phyloP scores from a whole-genome alignment of 345 rosid genomes.

The thale cress (Arabidopsis thaliana) region TAIR10.1 NC_003075.7:8655001-8655500 shows the following conservation, averaged over 20 bases:
- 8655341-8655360: conserved; percentile 78
- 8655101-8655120: conserved; percentile 99
- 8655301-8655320: conserved; percentile 75
- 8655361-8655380: conserved; percentile 96
- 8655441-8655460: conserved; percentile 70
- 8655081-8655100: conserved; percentile 75
- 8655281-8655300: conserved; percentile 96
- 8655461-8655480: conserved; percentile 62
- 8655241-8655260: conserved; percentile 80
- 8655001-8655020: conserved; percentile 46
- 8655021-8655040: conserved; percentile 50
- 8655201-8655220: conserved; percentile 86
- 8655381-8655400: conserved; percentile 88
- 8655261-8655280: conserved; percentile 81
- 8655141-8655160: conserved; percentile 60
- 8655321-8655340: conserved; percentile 73
- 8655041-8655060: conserved; percentile 52
- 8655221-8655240: conserved; percentile 93
- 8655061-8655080: conserved; percentile 50
- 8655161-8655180: conserved; percentile 78
- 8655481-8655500: conserved; percentile 60
- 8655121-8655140: conserved; percentile 95
- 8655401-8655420: conserved; percentile 72
- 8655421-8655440: conserved; percentile 78
- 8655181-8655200: conserved; percentile 96